A percentile compares a stretch with the other conserved stretches of the same genome.
Conservation (phyloP, 306 rosid genomes). For the Pyrus pyrifolia region DNA sequence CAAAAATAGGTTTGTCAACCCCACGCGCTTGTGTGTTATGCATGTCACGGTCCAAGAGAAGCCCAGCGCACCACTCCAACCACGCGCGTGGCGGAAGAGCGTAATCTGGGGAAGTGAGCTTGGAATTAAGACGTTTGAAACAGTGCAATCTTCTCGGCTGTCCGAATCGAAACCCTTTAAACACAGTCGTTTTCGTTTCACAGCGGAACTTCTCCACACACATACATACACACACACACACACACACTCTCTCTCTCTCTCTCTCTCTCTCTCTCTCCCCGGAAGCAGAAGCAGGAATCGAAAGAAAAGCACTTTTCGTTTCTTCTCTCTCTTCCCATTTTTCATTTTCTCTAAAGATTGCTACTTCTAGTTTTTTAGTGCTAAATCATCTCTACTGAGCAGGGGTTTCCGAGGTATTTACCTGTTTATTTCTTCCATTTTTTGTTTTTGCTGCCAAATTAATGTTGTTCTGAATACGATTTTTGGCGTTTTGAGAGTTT, state of each 20-base stretch:
- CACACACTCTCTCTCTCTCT: neutral
- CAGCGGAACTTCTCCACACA: neutral
- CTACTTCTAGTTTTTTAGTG: neutral
- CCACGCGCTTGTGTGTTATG: neutral
- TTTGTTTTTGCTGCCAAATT: neutral
- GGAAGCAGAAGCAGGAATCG: neutral
- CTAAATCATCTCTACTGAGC: neutral
- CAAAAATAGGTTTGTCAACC: neutral
- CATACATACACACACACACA: neutral
- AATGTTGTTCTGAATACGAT: neutral
- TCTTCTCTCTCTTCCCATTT: neutral
- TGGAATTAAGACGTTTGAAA: neutral
- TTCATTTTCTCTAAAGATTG: neutral
- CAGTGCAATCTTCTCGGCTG: conserved; percentile 15
- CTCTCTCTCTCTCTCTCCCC: neutral
- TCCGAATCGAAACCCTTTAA: conserved; percentile 21
- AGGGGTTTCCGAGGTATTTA: neutral
- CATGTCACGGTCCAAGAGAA: neutral
- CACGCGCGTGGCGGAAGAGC: neutral
- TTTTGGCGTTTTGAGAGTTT: neutral
- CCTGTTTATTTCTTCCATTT: neutral
- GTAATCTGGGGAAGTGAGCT: neutral
- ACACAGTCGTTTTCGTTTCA: conserved; percentile 2
- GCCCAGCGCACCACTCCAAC: neutral
- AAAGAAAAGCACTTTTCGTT: neutral